phyloP scores from a whole-genome alignment of 2,329 filamentous ascomycete species.

The Ramularia collo-cygni region DNA sequence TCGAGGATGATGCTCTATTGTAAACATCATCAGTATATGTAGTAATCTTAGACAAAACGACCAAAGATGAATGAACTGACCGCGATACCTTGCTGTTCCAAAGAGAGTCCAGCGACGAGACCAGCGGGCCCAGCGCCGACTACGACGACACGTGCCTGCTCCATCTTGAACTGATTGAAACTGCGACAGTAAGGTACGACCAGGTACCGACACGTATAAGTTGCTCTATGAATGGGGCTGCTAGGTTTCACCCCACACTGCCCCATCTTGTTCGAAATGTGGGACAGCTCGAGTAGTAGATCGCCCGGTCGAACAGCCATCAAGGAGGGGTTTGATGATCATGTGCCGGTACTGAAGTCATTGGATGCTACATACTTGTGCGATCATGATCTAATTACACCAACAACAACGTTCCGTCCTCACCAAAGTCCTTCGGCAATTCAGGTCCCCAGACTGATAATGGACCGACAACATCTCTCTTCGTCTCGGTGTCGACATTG shows the following conservation, averaged over 20 bases:
- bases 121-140: slow-evolving; percentile 5
- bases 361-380: too few species aligned
- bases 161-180: slow-evolving; percentile 1
- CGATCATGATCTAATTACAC: background rate
- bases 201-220: background rate
- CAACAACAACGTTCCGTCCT: background rate
- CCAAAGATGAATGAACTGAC: background rate
- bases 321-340: too few species aligned
- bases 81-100: slow-evolving; percentile 2
- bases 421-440: slow-evolving; percentile 3
- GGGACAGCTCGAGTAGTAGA: too few species aligned
- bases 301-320: too few species aligned
- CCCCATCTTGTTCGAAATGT: slow-evolving; percentile 1
- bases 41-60: background rate
- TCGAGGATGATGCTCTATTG: slow-evolving; percentile 7
- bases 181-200: background rate
- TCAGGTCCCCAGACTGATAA: slow-evolving; percentile 8
- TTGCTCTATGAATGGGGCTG: background rate
- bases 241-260: background rate
- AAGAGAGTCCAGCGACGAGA: slow-evolving; percentile 3
- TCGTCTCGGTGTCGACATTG: slow-evolving; percentile 41
- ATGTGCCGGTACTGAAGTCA: too few species aligned
- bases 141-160: slow-evolving; percentile 4
- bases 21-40: too few species aligned
- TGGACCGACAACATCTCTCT: slow-evolving; percentile 6